Conservation (phyloP, 805 yeast genomes). For the Starmerella vitae region DNA sequence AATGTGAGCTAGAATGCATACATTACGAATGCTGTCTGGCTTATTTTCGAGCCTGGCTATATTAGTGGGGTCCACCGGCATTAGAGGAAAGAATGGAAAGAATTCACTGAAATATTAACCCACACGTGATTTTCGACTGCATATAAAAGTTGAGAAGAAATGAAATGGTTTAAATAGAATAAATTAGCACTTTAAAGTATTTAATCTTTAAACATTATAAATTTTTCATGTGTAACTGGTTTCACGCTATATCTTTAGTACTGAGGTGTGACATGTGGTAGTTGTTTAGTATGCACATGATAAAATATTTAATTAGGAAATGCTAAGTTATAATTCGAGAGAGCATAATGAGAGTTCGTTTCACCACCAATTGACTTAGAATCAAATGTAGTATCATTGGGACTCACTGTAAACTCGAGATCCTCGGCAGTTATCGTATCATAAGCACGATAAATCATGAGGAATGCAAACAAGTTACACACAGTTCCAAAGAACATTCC, state of each 20-base stretch:
- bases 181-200: no score
- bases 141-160: neutral
- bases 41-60: slow-evolving; percentile 55
- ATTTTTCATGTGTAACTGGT: no score
- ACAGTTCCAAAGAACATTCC: slow-evolving; percentile 77
- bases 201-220: no score
- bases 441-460: slow-evolving; percentile 97
- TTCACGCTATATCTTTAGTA: no score
- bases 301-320: slow-evolving; percentile 7
- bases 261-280: no score
- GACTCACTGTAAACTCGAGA: slow-evolving; percentile 72
- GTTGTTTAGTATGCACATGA: no score
- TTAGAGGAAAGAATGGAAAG: slow-evolving; percentile 3
- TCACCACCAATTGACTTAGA: slow-evolving; percentile 25
- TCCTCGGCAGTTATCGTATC: slow-evolving; percentile 92
- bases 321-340: slow-evolving; percentile 26
- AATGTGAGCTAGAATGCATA: slow-evolving; percentile 93
- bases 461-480: slow-evolving; percentile 64
- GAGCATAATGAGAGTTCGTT: slow-evolving; percentile 24
- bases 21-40: slow-evolving; percentile 63
- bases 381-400: slow-evolving; percentile 34
- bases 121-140: neutral
- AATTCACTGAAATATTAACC: neutral
- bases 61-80: slow-evolving; percentile 44
- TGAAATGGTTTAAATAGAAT: no score